Base-by-base conservation (phyloP, 2,329 filamentous ascomycete genomes). In the Grosmannia huntii region DNA sequence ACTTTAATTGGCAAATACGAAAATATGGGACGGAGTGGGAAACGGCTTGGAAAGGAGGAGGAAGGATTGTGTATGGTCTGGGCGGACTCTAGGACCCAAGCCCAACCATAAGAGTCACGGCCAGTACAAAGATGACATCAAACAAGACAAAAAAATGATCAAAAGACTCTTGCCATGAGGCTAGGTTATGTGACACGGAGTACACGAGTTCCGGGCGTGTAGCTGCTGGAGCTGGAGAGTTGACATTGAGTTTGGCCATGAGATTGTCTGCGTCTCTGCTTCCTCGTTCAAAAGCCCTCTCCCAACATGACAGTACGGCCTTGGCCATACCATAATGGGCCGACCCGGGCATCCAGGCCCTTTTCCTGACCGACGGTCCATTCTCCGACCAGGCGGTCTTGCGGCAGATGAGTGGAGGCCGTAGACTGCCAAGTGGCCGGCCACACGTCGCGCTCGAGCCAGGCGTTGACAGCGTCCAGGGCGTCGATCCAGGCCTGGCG, bases 321-420 rank as follows among this genome's bases (percentile, higher is more conserved):
- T 28, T 84, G 88, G 41, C 87, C 92, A 73, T 96, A 96, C 90
- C 91, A 97, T 51, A 96, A 71, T 6, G 78, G 76, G 0, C 92
- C 92, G 62, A 79, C 82, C 51, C 89, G 81, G 60, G 83, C 83
- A 66, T 92, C 87, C 57, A 96, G 72, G 0, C 91, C 91, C 65
- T 77, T 86, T 69, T 92, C 90, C 65, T 95, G 82, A 0, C 92
- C 91, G n/a, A 96, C 84, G 27, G 87, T 74, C 90, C 92, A 96
- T 67, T 94, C 87, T 0, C 86, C 85, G 2, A 76, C 68, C 41
- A 75, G 72, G 12, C 71, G 70, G 10, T 68, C 72, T 53, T 67
- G 71, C 19, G 62, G 61, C 21, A 7, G 28, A 28, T 27, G 69
- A 31, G 46, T 41, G 55, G 53, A 44, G 11, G 53, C 41, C 4